Conservation (phyloP, 192 early-diverging fungal genomes). For the Diversispora eburnea region DNA sequence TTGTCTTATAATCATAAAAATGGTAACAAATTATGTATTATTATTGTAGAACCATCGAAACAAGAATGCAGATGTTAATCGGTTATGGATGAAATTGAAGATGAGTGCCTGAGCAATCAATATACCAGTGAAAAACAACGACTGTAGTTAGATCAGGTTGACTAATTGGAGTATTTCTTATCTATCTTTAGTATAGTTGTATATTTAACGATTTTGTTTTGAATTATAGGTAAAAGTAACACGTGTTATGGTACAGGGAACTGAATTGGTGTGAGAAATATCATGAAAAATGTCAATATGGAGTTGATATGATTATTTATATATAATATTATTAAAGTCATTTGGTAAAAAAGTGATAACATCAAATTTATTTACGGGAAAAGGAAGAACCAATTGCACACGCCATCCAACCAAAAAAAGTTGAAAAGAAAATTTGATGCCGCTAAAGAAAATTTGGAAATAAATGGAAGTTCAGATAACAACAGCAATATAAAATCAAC, state of each 20-base stretch:
- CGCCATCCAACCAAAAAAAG: background rate
- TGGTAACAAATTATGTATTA: conserved; percentile 19
- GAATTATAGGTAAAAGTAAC: conserved; percentile 12
- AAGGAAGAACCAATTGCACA: background rate
- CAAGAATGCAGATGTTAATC: conserved; percentile 22
- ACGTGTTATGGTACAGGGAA: background rate
- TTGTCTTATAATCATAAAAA: background rate
- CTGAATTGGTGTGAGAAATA: conserved; percentile 6
- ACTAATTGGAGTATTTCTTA: conserved; percentile 1
- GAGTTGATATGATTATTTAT: conserved; percentile 11
- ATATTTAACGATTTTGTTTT: background rate
- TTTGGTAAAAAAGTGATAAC: conserved; percentile 18
- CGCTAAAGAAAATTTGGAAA: background rate
- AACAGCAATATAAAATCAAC: background rate
- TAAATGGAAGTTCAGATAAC: conserved; percentile 2
- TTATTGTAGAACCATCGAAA: conserved; percentile 23
- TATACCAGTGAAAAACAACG: conserved; percentile 9
- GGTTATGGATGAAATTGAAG: conserved; percentile 26
- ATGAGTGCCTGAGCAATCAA: too few relatives aligned
- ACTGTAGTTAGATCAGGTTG: conserved; percentile 13
- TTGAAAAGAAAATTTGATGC: background rate
- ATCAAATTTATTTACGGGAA: conserved; percentile 6
- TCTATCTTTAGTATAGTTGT: background rate
- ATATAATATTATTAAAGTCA: conserved; percentile 12
- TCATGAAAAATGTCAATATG: conserved; percentile 24